Evolutionary conservation across 805 yeast genomes (phyloP).

Genomic region (Ascoidea rubescens): DNA sequence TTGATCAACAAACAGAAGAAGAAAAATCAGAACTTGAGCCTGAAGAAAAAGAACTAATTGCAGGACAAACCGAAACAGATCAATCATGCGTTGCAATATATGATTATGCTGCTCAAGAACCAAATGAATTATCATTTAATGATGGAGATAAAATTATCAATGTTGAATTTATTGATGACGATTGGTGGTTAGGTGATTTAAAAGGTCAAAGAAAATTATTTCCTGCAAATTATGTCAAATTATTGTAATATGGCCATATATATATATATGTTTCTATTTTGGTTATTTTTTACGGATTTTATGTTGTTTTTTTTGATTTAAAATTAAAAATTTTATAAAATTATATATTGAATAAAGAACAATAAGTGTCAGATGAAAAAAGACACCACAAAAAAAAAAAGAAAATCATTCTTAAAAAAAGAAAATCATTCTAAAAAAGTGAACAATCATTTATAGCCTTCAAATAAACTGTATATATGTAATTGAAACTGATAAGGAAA

Average conservation of each 20-base stretch:
- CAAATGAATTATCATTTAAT: conserved; percentile 55
- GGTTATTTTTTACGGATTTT: no score
- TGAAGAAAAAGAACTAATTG: conserved; percentile 12
- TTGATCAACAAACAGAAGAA: conserved; percentile 12
- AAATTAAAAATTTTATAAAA: no score
- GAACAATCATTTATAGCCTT: no score
- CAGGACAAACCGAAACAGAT: conserved; percentile 15
- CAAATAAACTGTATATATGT: no score
- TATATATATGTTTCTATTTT: no score
- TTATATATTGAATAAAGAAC: no score
- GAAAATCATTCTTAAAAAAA: no score
- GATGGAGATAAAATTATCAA: conserved; percentile 76
- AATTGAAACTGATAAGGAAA: conserved; percentile 1
- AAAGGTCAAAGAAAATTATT: conserved; percentile 72
- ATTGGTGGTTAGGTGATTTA: conserved; percentile 92
- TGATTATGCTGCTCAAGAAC: conserved; percentile 85
- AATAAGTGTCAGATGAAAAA: no score
- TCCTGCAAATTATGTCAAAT: conserved; percentile 80
- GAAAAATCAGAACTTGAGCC: conserved; percentile 13
- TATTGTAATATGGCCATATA: conserved; percentile 3
- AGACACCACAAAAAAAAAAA: no score
- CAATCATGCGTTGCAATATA: conserved; percentile 51
- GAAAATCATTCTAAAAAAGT: no score
- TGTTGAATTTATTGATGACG: conserved; percentile 70
- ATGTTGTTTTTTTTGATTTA: no score